These are phyloP conservation scores for Neopestalotiopsis sp. DNA, from an alignment of 2,329 filamentous ascomycete genomes.

Conservation along the genomic window DNA sequence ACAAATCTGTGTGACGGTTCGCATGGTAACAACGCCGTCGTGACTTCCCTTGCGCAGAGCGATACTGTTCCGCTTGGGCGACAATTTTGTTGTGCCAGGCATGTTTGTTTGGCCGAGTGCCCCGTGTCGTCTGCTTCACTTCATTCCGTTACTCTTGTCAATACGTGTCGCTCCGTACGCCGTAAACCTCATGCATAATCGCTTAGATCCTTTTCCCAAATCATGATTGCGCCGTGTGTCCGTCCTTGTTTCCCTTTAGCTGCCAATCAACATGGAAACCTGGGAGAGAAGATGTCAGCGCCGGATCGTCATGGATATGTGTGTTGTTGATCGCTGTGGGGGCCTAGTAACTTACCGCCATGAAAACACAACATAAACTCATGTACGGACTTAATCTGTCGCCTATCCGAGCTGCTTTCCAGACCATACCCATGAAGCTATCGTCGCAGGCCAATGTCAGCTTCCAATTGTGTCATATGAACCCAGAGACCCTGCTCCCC, in stretches of 20 bases:
- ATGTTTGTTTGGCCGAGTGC: neutral
- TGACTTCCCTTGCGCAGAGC: neutral
- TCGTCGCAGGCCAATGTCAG: conserved; percentile 4
- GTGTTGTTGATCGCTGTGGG: neutral
- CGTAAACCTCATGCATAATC: neutral
- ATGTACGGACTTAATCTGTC: conserved; percentile 95
- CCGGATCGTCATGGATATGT: neutral
- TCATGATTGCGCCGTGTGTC: neutral
- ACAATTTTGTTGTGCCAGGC: neutral
- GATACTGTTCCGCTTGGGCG: neutral
- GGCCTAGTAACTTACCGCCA: conserved; percentile 72
- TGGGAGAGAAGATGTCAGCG: conserved; percentile 17
- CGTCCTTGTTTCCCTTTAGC: conserved; percentile 25
- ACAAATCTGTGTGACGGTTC: neutral
- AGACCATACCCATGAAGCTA: conserved; percentile 85
- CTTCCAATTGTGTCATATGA: neutral
- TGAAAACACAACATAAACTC: conserved; percentile 88
- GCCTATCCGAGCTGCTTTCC: conserved; percentile 93
- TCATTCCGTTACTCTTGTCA: conserved; percentile 6
- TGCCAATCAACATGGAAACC: conserved; percentile 37
- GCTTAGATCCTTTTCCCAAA: neutral
- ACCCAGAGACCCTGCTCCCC: neutral
- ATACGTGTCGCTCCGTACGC: conserved; percentile 9
- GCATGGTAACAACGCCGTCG: neutral
- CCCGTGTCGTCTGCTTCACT: neutral